Conservation (phyloP, 768 basidiomycete genomes). For the Coprinellus micaceus region DNA sequence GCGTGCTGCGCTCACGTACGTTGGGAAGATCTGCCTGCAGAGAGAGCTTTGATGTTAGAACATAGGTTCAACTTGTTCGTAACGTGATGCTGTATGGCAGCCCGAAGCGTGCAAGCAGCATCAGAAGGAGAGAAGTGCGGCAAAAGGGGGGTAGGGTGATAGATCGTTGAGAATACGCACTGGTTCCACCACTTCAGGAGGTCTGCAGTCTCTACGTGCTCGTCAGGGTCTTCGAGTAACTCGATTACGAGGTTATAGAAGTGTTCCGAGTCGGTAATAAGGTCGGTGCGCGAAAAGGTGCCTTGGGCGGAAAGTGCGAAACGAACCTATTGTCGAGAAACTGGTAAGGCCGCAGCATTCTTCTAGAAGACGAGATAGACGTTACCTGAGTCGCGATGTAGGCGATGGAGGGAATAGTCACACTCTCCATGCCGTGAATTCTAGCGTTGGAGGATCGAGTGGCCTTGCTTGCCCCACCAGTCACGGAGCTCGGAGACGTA, state of each 20-base stretch:
- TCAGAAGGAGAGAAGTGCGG: no score
- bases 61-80: no score
- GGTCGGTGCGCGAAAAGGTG: constrained; percentile 18
- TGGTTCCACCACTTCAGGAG: constrained; percentile 16
- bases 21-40: no score
- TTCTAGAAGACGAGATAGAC: no score
- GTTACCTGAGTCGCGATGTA: constrained; percentile 15
- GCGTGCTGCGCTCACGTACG: no score
- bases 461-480: constrained; percentile 12
- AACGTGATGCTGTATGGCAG: no score
- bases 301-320: constrained; percentile 14
- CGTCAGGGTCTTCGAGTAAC: constrained; percentile 18
- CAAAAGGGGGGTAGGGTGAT: no score
- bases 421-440: no score
- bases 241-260: constrained; percentile 20
- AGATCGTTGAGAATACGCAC: constrained; percentile 10
- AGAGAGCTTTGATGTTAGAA: no score
- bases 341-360: no score
- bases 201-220: constrained; percentile 14
- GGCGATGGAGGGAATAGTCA: not conserved
- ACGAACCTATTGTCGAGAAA: constrained; percentile 9
- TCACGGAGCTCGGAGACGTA: constrained; percentile 27
- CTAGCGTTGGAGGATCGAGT: no score
- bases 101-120: no score
- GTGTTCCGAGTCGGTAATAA: constrained; percentile 19